Conservation (phyloP, 345 rosid species). For the Boechera divaricarpa region DNA sequence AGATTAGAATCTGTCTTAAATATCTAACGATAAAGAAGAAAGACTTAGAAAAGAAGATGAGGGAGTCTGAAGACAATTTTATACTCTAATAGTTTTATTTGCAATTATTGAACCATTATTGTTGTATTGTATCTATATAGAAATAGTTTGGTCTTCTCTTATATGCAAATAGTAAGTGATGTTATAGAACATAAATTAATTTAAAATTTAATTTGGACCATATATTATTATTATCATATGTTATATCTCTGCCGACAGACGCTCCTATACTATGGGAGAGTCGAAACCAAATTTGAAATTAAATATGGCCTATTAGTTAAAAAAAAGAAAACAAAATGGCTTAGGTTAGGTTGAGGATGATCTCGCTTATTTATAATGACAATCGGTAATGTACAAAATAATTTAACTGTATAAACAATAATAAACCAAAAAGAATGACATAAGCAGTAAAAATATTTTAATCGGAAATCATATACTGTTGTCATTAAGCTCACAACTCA, state of each 20-base stretch:
- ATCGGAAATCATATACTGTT: neutral
- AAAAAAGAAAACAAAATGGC: neutral
- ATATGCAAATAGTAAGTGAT: neutral
- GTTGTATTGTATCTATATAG: neutral
- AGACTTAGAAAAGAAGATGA: neutral
- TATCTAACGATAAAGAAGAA: neutral
- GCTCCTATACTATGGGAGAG: conserved; percentile 41
- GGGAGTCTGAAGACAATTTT: neutral
- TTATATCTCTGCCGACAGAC: conserved; percentile 26
- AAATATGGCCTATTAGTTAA: neutral
- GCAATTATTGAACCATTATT: neutral
- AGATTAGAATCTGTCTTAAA: neutral
- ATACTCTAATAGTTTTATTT: no score
- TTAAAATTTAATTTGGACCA: no score
- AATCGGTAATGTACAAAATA: neutral
- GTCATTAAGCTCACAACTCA: neutral
- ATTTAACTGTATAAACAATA: neutral
- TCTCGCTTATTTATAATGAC: neutral
- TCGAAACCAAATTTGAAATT: conserved; percentile 11
- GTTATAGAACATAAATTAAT: no score
- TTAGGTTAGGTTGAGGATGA: neutral
- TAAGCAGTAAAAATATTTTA: neutral
- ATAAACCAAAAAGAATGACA: neutral
- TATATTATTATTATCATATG: no score
- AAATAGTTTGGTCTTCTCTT: no score